phyloP scores from a whole-genome alignment of 805 yeast genomes.

The Candida peoriensis region DNA sequence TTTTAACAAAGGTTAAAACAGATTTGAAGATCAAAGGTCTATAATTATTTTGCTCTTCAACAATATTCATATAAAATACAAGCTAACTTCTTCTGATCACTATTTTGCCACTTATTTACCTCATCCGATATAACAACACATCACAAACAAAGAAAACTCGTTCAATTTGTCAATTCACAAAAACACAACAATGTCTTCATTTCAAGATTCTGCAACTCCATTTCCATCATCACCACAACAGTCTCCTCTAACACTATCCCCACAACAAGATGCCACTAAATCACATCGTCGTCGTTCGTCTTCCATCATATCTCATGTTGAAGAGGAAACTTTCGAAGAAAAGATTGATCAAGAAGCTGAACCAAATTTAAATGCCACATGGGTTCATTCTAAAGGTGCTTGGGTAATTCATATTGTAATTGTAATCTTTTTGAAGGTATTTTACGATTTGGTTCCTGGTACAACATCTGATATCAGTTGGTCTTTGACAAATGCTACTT shows the following conservation, averaged over 20 bases:
- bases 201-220: neutral
- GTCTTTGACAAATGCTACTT: constrained; percentile 89
- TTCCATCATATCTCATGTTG: constrained; percentile 84
- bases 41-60: too few relatives aligned
- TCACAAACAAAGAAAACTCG: too few relatives aligned
- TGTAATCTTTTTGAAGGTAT: constrained; percentile 64
- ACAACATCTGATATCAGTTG: constrained; percentile 80
- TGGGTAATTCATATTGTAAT: constrained; percentile 91
- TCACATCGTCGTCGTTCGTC: constrained; percentile 70
- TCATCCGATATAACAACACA: too few relatives aligned
- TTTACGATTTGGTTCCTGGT: constrained; percentile 78
- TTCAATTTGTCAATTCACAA: too few relatives aligned
- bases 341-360: constrained; percentile 85
- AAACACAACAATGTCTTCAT: neutral
- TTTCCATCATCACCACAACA: neutral
- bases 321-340: constrained; percentile 88
- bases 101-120: too few relatives aligned
- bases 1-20: too few relatives aligned
- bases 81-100: too few relatives aligned
- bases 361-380: constrained; percentile 88
- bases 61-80: too few relatives aligned
- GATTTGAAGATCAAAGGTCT: too few relatives aligned
- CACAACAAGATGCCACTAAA: constrained; percentile 11
- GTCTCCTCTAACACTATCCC: constrained; percentile 10
- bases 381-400: constrained; percentile 96